Base-by-base conservation (phyloP, 352 stramenopile species). In the Plasmopara viticola region DNA sequence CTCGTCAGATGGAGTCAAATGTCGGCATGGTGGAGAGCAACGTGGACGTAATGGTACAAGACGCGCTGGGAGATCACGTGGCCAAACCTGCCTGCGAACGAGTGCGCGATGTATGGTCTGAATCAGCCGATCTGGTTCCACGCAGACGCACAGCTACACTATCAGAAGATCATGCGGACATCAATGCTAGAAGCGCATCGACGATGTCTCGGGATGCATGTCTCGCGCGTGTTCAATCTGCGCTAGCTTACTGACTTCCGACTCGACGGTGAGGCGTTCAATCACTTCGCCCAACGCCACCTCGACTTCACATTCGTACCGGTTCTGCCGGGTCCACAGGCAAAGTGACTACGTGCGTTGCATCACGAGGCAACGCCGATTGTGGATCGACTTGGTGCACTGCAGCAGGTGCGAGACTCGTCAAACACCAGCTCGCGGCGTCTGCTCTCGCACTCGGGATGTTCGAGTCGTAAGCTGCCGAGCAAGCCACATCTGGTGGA, bases 401-500 rank as follows among this genome's bases (percentile, higher is more conserved):
- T 12, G 10, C 31, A 35, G 17, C 39, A 30, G 14, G 39, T 44
- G 39, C 25, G 5, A 30, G n/a, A 9, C n/a, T 29, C 17, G 6
- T n/a, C 39, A 15, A 5, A 25, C 39, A 30, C 14, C 39, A 8
- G 28, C 14, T n/a, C n/a, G 17, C 20, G 5, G 31, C 31, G 31
- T 35, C 31, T 44, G 8, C 25, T 47, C 15, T 20, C 25, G 20
- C 20, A 35, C 25, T 20, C 35, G 42, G 42, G 42, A 4, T 35
- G 42, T 20, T 35, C 25, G 20, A 47, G 25, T 12, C 20, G 42
- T 10, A 5, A 14, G 15, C 15, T 28, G 14, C 40, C 49, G 17
- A 47, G 4, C 15, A 49, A 48, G 20, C 49, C 49, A 2, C 49
- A 56, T 18, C 40, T 40, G 17, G 49, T 56, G 40, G 43, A n/a